These are phyloP conservation scores for Rhynchosporium graminicola DNA, from an alignment of 2,329 filamentous ascomycete species.

Conservation along the genomic window DNA sequence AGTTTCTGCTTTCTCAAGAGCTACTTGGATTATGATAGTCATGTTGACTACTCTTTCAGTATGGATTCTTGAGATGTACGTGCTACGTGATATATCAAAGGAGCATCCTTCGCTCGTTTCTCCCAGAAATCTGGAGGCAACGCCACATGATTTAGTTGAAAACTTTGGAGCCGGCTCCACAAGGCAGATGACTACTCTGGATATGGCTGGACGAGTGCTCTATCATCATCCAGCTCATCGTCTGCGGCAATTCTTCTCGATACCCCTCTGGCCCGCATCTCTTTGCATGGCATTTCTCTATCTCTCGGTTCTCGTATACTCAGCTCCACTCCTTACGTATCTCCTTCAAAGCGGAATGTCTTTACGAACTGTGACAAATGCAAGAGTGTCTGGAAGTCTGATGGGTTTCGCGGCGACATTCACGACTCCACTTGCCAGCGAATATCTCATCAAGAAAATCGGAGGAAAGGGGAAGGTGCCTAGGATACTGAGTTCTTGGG, in stretches of 20 bases:
- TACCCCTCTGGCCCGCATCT: constrained; percentile 46
- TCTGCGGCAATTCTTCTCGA: constrained; percentile 41
- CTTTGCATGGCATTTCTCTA: constrained; percentile 52
- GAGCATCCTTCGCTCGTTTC: constrained; percentile 30
- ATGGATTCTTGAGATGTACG: constrained; percentile 42
- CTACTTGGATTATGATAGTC: constrained; percentile 46
- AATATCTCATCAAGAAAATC: constrained; percentile 34
- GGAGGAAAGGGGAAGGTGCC: constrained; percentile 22
- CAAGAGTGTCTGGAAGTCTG: constrained; percentile 47
- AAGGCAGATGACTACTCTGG: neutral
- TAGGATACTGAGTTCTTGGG: constrained; percentile 41
- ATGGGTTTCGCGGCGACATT: constrained; percentile 53
- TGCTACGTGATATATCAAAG: constrained; percentile 41
- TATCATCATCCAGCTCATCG: constrained; percentile 31
- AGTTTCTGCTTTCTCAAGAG: constrained; percentile 48
- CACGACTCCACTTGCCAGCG: constrained; percentile 50
- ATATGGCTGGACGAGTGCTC: constrained; percentile 15
- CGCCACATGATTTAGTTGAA: constrained; percentile 2
- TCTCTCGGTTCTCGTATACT: constrained; percentile 51
- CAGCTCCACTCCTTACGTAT: constrained; percentile 55
- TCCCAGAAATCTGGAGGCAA: constrained; percentile 32
- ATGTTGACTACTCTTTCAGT: constrained; percentile 46
- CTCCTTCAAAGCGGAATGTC: constrained; percentile 51
- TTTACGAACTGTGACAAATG: constrained; percentile 47
- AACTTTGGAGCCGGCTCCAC: neutral